Evolutionary conservation across 2,329 filamentous ascomycete species (phyloP).

Genomic region (Aspergillus sp.): DNA sequence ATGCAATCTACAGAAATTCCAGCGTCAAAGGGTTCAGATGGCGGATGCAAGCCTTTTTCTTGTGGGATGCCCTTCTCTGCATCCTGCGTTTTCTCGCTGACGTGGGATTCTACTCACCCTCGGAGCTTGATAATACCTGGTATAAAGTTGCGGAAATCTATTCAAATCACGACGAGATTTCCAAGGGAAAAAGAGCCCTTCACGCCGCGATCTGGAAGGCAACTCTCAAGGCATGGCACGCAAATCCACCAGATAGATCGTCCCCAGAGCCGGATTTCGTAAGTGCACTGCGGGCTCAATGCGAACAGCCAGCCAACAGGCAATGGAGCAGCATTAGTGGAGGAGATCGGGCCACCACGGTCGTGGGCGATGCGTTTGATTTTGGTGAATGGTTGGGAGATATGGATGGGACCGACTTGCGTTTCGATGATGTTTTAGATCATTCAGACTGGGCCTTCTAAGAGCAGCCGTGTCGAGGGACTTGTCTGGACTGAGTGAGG

Average conservation of each 20-base stretch:
- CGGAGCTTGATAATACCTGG: constrained; percentile 37
- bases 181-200: constrained; percentile 14
- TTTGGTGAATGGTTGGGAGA: constrained; percentile 1
- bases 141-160: constrained; percentile 41
- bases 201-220: constrained; percentile 2
- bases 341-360: neutral
- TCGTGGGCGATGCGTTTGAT: neutral
- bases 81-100: constrained; percentile 39
- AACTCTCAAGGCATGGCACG: constrained; percentile 10
- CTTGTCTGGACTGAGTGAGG: neutral
- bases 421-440: neutral
- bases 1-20: constrained; percentile 36
- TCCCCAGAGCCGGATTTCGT: constrained; percentile 11
- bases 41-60: constrained; percentile 45
- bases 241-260: constrained; percentile 5
- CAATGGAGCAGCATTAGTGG: neutral
- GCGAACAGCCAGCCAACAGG: neutral
- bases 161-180: constrained; percentile 41
- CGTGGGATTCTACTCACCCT: constrained; percentile 29
- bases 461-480: neutral
- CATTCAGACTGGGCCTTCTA: neutral
- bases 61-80: constrained; percentile 50
- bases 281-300: constrained; percentile 6
- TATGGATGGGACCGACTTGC: neutral
- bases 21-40: constrained; percentile 38